phyloP scores from a whole-genome alignment of 352 stramenopile species.

The Albugo laibachii region DNA sequence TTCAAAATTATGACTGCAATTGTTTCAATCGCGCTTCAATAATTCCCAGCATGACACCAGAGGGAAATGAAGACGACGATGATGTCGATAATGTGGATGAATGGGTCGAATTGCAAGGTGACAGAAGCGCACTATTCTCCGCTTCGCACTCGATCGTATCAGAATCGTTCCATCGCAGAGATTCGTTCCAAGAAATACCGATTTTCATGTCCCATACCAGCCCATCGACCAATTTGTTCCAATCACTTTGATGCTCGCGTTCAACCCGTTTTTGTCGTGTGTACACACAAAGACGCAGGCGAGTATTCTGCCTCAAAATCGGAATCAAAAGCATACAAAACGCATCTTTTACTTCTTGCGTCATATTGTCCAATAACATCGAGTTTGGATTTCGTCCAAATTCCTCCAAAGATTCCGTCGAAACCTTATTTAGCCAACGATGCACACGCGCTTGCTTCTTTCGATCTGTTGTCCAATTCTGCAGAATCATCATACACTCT shows the following conservation, averaged over 20 bases:
- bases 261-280: constrained; percentile 10
- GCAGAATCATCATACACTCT: constrained; percentile 29
- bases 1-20: no score
- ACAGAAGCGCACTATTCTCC: no score
- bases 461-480: constrained; percentile 25
- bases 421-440: constrained; percentile 29
- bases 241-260: background rate
- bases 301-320: constrained; percentile 29
- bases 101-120: no score
- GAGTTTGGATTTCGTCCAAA: constrained; percentile 7
- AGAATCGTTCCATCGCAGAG: no score
- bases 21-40: no score
- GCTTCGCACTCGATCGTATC: no score
- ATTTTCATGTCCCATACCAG: background rate
- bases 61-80: no score
- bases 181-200: background rate
- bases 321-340: constrained; percentile 47
- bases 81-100: no score
- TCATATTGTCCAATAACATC: constrained; percentile 36
- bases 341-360: constrained; percentile 46
- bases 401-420: constrained; percentile 9
- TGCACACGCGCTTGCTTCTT: constrained; percentile 16
- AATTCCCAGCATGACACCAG: no score
- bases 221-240: background rate
- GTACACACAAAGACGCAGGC: constrained; percentile 32